These are phyloP conservation scores for Cyclotella distinguenda DNA, from an alignment of 108 stramenopile species.

Conservation along the genomic window DNA sequence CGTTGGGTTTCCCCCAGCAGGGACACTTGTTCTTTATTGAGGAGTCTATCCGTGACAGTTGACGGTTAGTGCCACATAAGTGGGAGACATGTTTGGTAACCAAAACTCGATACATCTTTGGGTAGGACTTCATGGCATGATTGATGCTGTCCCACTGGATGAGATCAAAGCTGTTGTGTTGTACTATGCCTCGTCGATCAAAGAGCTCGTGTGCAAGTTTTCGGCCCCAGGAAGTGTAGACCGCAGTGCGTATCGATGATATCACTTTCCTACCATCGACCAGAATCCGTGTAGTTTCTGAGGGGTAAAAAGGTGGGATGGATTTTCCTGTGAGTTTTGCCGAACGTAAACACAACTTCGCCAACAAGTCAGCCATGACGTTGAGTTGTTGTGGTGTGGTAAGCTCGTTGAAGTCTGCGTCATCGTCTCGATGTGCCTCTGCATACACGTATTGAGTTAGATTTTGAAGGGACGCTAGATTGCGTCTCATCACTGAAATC, in stretches of 20 bases:
- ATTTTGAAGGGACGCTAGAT: neutral
- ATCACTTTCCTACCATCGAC: constrained; percentile 10
- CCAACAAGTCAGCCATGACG: neutral
- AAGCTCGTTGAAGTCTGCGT: neutral
- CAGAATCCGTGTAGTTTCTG: neutral
- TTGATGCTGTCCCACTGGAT: constrained; percentile 6
- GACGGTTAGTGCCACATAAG: neutral
- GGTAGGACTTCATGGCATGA: neutral
- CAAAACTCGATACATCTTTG: constrained; percentile 12
- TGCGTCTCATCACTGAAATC: neutral
- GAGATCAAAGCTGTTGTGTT: neutral
- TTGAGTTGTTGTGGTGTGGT: neutral
- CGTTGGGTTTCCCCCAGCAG: neutral
- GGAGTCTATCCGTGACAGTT: neutral
- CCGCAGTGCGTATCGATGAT: neutral
- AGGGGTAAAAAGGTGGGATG: constrained; percentile 2
- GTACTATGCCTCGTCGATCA: neutral
- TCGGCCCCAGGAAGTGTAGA: neutral
- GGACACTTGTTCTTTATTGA: neutral
- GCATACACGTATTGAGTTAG: neutral
- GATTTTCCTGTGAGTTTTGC: neutral
- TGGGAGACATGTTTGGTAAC: constrained; percentile 4
- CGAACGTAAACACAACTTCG: neutral
- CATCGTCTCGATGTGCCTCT: constrained; percentile 7
- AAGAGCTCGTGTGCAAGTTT: neutral